Base-by-base conservation (phyloP, 352 stramenopile species). In the Blastocystis sp. region DNA sequence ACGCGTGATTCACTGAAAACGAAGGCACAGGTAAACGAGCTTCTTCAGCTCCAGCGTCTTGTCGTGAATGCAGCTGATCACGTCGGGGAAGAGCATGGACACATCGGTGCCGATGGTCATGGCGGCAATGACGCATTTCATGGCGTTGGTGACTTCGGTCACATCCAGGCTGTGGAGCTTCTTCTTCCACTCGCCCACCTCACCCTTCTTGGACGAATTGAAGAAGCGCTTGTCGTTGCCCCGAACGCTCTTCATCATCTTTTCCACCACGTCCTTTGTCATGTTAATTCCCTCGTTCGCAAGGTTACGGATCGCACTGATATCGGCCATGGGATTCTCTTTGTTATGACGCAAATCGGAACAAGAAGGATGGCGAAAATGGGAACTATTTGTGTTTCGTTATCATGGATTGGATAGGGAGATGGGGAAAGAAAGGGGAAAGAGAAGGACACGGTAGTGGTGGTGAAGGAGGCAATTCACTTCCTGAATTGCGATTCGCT, bases 71-170 rank as follows among this genome's bases (percentile, higher is more conserved):
- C 96, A 99, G 91, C 98, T 99, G 24, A 99, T 92, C 11, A 99
- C 96, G 91, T 99, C 96, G 14, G 96, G 98, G 92, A 99, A 99
- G 43, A 99, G 94, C 92, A 95, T 96, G 17, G 94, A 98, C 14
- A 99, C 96, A 91, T 99, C 96, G 89, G 99, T 99, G 61, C 97
- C 97, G 52, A 99, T 95, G 2, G 97, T 99, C 96, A 99, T 98
- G 91, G 95, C 97, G 34, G 96, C 97, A 91, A 99, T 99, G 54
- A 99, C 96, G n/a, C 70, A 68, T 92, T 99, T 99, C 61, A 99
- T 96, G 1, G 97, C 97, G 90, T 99, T 96, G 70, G 98, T 98
- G 92, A 98, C 98, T 90, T 97, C 96, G 88, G 96, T 94, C 43
- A 94, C 93, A 89, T 98, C 96, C 71, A 95, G 95, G 90, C 96